Evolutionary conservation across 1,284 basidiomycete species (phyloP).

Genomic region (Peniophora sp.): DNA sequence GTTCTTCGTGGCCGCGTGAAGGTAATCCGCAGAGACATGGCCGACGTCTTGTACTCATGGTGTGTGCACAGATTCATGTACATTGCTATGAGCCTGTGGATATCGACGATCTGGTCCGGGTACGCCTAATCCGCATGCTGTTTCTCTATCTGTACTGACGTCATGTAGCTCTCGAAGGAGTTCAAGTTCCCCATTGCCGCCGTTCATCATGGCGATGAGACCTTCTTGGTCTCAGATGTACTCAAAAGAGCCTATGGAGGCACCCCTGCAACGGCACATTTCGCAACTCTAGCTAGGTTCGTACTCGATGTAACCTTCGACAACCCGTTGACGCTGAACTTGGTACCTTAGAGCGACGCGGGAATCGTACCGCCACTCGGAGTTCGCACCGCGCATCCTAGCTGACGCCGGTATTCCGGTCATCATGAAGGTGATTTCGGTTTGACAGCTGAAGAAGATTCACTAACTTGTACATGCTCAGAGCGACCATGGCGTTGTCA

Average conservation of each 20-base stretch:
- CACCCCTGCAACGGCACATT: slow-evolving; percentile 51
- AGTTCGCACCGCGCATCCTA: slow-evolving; percentile 72
- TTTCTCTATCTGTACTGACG: neutral
- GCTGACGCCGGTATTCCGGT: slow-evolving; percentile 59
- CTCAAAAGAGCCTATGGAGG: slow-evolving; percentile 51
- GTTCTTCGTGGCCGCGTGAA: slow-evolving; percentile 76
- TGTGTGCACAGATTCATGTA: slow-evolving; percentile 53
- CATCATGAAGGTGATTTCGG: slow-evolving; percentile 49
- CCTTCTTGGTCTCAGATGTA: slow-evolving; percentile 47
- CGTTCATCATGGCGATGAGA: slow-evolving; percentile 55
- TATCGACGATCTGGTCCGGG: slow-evolving; percentile 68
- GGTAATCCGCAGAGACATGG: slow-evolving; percentile 23
- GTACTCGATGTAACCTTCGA: neutral
- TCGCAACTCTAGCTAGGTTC: slow-evolving; percentile 38
- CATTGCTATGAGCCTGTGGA: slow-evolving; percentile 81
- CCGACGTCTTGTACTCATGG: neutral
- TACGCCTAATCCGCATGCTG: slow-evolving; percentile 25
- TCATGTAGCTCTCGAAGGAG: slow-evolving; percentile 26
- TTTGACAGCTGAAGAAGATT: slow-evolving; percentile 17
- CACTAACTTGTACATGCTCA: slow-evolving; percentile 21
- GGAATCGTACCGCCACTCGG: slow-evolving; percentile 71
- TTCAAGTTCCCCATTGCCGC: slow-evolving; percentile 44
- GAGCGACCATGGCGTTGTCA: slow-evolving; percentile 63
- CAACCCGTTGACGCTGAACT: slow-evolving; percentile 3
- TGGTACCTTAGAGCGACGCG: slow-evolving; percentile 55